Evolutionary conservation across 768 basidiomycete genomes (phyloP).

Genomic region (Leccinum rimulosum): DNA sequence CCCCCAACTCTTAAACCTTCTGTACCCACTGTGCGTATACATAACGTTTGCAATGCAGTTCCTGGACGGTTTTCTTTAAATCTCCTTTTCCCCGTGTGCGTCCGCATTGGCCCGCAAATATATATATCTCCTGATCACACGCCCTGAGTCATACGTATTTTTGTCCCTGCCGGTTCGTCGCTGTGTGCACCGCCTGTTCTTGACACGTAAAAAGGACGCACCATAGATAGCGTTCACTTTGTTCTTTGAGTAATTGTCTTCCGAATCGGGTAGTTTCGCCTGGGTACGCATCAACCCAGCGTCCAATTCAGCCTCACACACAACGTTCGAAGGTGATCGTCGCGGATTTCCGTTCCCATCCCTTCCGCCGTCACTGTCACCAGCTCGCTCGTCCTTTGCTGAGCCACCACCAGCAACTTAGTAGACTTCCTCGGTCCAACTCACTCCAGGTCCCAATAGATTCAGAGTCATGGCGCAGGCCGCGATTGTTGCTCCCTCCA

Average conservation of each 20-base stretch:
- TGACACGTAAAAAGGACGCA: background rate
- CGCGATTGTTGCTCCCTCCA: constrained; percentile 19
- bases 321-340: constrained; percentile 26
- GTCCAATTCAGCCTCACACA: constrained; percentile 15
- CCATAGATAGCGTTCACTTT: background rate
- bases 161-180: background rate
- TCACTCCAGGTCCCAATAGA: background rate
- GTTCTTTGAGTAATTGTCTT: constrained; percentile 13
- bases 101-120: constrained; percentile 4
- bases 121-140: constrained; percentile 6
- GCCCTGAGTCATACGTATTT: background rate
- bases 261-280: constrained; percentile 28
- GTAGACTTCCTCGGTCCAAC: background rate
- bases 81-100: constrained; percentile 1
- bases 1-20: background rate
- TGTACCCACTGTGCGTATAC: constrained; percentile 17
- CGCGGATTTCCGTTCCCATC: constrained; percentile 23
- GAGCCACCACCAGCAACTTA: constrained; percentile 1
- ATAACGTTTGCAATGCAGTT: background rate
- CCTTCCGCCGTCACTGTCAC: constrained; percentile 12
- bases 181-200: background rate
- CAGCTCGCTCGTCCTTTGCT: constrained; percentile 7
- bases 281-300: constrained; percentile 16
- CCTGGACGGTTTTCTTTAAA: background rate
- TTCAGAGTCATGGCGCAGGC: constrained; percentile 28